Base-by-base conservation (phyloP, 495 filamentous ascomycete genomes). In the Hypoxylon lienhwacheense region DNA sequence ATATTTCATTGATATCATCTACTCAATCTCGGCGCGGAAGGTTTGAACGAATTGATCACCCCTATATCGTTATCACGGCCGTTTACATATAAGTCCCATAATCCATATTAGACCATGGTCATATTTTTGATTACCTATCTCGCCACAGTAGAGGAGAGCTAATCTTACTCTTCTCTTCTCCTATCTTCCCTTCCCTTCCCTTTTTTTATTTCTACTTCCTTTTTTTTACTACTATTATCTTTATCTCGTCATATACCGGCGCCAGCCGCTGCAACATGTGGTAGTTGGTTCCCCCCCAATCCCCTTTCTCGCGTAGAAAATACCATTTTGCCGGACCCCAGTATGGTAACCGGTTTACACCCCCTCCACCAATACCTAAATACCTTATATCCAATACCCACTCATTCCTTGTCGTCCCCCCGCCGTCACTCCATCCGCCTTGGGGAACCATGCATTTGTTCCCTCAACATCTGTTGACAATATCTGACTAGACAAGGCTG, bases 401-500 rank as follows among this genome's bases (percentile, higher is more conserved):
- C 42, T 46, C 40, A 61, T 61, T 48, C 58, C 58, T 61, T 61
- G 58, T 61, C 58, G 41, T 52, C 36, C 58, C 51, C 52, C 52
- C 56, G 58, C 56, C 58, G 41, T 52, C 36, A 51, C 51, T 47
- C 52, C 52, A 47, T 48, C 43, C 36, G 32, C 8, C 47, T 61
- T 61, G 52, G 58, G 58, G 58, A 61, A 61, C 58, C 58, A 61
- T 61, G 58, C 47, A 56, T 55, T 55, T 50, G 37, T 48, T 56
- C 48, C 41, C 47, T 55, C 58, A 33, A 61, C 16, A 46, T 55
- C 42, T 49, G 47, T 54, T 61, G 58, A 56, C 58, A 50, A 47
- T 47, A 56, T 56, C 58, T 61, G 31, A 56, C 58, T 55, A 61
- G 58, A 51, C 58, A 55, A 61, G 58, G 58, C 58, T 61, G 52